A percentile compares a stretch with the other conserved stretches of the same genome.
These are phyloP conservation scores for Luffa acutangula DNA, from an alignment of 306 rosid species.

Conservation along the genomic window DNA sequence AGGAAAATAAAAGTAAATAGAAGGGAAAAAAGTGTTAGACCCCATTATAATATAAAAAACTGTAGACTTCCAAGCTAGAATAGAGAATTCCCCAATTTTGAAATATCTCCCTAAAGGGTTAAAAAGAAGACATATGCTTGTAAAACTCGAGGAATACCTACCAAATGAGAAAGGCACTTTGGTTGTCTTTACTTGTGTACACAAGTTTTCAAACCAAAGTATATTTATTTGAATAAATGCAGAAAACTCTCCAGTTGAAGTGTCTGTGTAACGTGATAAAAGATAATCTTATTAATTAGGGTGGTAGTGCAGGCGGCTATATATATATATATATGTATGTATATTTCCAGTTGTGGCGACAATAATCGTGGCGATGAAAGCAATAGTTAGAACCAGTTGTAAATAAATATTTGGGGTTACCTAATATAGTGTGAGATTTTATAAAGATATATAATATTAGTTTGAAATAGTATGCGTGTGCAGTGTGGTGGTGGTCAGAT, in stretches of 20 bases:
- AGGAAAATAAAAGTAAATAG: no score
- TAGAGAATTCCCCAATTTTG: background rate
- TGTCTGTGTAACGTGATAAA: background rate
- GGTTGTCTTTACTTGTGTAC: background rate
- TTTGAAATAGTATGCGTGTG: background rate
- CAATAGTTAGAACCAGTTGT: background rate
- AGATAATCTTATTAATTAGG: background rate
- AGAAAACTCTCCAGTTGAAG: background rate
- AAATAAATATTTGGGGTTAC: background rate
- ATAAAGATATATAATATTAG: background rate
- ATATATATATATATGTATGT: background rate
- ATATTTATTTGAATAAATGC: background rate
- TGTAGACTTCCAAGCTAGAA: background rate
- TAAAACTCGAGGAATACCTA: background rate
- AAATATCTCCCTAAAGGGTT: background rate
- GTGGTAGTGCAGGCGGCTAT: background rate
- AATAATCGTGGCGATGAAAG: background rate
- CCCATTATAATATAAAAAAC: background rate
- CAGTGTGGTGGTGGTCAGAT: background rate
- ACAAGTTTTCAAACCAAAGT: background rate
- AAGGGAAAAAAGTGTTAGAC: background rate
- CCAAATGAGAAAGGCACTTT: background rate
- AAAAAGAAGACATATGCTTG: background rate
- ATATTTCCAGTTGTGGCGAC: slow-evolving; percentile 1
- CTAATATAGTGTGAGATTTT: background rate